Evolutionary conservation across 345 rosid species (phyloP), one percentile per base, ranked within the genome.

Genomic region (Syzygium grande): DNA sequence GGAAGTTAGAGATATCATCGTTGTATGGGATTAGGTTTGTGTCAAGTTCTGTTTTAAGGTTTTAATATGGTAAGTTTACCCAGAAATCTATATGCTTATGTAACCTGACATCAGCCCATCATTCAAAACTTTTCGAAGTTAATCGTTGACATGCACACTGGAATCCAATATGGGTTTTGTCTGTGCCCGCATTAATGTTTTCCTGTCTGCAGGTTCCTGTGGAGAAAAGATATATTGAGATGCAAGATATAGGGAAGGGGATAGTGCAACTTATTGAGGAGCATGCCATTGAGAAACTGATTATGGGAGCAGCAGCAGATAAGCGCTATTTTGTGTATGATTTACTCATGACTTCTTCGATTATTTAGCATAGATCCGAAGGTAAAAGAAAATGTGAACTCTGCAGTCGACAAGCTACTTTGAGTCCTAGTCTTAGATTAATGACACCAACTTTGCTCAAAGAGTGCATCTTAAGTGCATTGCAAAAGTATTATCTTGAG

Each of bases 301-400:
- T 94, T 63, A 94, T 95, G 95, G 98, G 97, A 90, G 98, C 96
- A 46, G 98, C 96, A 88, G 94, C 98, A 54, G 92, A 94, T 85
- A 88, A 89, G 79, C 90, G 90, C 89, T 92, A 91, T 88, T 86
- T 90, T 51, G 90, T 87, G 97, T 96, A 92, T 11, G 34, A 63
- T 77, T 65, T 41, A 61, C 55, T 86, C 54, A 43, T 79, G 85
- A 52, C 83, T 87, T 61, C 21, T 0, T 65, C 29, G 14, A 27
- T 59, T 29, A 38, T 86, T 51, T 51, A 65, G 46, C 1, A 68
- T 68, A 17, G 46, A 21, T 46, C 41, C 19, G 79, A 34, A 68
- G 46, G 46, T 46, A 68, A 68, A 68, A 68, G 46, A 16, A 68
- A 68, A 34, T 65, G 78, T 65, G 79, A 68, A 21, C 41, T 51